Evolutionary conservation across 768 basidiomycete species (phyloP).

Genomic region (Xerocomellus chrysenteron): DNA sequence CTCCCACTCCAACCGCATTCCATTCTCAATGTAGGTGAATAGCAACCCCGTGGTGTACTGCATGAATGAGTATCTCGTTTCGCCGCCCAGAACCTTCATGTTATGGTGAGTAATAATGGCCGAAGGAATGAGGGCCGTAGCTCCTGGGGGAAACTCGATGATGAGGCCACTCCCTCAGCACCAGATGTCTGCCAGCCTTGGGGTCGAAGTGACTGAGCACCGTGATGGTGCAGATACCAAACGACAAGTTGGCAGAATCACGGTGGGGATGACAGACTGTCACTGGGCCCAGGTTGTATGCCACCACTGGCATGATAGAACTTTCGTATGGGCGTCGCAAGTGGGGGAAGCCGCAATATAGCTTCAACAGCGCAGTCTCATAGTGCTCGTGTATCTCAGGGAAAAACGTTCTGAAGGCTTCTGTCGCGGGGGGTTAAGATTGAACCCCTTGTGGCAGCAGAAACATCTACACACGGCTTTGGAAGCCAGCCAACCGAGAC

Average conservation of each 20-base stretch:
- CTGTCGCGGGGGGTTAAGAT: too few relatives aligned
- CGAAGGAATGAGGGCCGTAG: not conserved
- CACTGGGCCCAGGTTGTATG: not conserved
- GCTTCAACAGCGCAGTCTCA: too few relatives aligned
- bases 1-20: not conserved
- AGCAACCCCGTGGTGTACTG: not conserved
- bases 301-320: too few relatives aligned
- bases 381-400: too few relatives aligned
- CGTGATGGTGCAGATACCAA: constrained; percentile 3
- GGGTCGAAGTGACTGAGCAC: not conserved
- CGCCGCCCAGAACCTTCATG: not conserved
- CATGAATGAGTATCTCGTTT: not conserved
- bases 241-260: not conserved
- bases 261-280: not conserved
- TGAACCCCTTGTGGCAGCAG: too few relatives aligned
- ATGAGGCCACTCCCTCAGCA: not conserved
- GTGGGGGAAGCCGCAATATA: too few relatives aligned
- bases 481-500: too few relatives aligned
- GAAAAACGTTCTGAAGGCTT: too few relatives aligned
- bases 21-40: not conserved
- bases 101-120: too few relatives aligned
- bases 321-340: too few relatives aligned
- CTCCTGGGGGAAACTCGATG: not conserved
- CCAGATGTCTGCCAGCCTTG: not conserved
- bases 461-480: too few relatives aligned